phyloP scores from a whole-genome alignment of 2,329 filamentous ascomycete species.

The Xylariaceae sp. region DNA sequence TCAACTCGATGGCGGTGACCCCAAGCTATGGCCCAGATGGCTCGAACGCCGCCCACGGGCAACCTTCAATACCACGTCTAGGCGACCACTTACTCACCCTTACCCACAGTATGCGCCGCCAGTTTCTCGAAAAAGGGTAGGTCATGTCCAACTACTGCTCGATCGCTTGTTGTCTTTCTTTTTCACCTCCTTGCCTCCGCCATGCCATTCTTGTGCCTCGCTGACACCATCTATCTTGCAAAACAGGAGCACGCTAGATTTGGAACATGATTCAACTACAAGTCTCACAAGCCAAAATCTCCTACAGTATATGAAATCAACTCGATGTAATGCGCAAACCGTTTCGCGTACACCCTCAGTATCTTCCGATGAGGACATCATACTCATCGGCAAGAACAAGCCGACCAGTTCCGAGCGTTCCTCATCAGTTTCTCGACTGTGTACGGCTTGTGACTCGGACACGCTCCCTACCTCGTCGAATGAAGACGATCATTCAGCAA shows the following conservation, averaged over 20 bases:
- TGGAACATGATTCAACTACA: not conserved
- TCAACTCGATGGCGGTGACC: conserved; percentile 11
- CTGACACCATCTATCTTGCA: conserved; percentile 2
- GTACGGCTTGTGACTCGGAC: conserved; percentile 1
- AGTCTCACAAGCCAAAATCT: conserved; percentile 16
- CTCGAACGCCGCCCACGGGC: conserved; percentile 22
- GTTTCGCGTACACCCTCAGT: not conserved
- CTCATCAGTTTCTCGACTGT: conserved; percentile 3
- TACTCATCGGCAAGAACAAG: conserved; percentile 6
- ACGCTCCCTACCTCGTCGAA: conserved; percentile 13
- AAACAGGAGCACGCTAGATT: not conserved
- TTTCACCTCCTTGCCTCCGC: not conserved
- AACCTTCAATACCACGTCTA: conserved; percentile 20
- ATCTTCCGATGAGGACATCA: conserved; percentile 12
- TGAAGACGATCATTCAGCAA: conserved; percentile 8
- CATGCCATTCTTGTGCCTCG: not conserved
- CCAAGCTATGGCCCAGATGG: conserved; percentile 21
- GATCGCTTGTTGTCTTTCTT: not conserved
- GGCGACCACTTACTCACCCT: conserved; percentile 24
- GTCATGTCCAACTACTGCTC: not conserved
- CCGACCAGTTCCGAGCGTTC: conserved; percentile 1
- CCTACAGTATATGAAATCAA: conserved; percentile 3
- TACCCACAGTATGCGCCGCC: not conserved
- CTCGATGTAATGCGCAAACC: not conserved
- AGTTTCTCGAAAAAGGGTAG: conserved; percentile 4